Evolutionary conservation across 495 filamentous ascomycete species (phyloP).

Genomic region (Lasiosphaeria hispida): DNA sequence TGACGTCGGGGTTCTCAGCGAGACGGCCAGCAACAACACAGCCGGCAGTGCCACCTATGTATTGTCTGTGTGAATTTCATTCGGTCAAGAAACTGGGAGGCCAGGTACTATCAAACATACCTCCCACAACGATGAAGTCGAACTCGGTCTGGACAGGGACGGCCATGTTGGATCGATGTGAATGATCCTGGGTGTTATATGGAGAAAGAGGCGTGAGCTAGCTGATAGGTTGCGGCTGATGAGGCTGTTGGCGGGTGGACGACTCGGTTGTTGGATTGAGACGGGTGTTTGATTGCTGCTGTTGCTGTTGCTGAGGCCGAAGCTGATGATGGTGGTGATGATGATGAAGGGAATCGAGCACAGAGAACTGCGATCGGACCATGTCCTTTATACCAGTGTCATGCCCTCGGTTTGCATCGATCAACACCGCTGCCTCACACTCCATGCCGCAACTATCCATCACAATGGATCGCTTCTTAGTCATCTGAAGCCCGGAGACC

Average conservation of each 20-base stretch:
- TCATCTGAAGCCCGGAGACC: too few species aligned
- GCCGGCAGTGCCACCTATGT: constrained; percentile 58
- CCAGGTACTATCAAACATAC: constrained; percentile 12
- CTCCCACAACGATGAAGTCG: constrained; percentile 48
- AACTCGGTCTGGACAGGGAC: constrained; percentile 26
- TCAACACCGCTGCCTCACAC: too few species aligned
- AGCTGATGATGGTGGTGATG: neutral
- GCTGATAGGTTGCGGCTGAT: too few species aligned
- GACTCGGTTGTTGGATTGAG: too few species aligned
- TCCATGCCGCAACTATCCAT: neutral
- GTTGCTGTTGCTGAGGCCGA: neutral
- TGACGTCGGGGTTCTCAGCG: constrained; percentile 56
- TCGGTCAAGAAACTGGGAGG: neutral
- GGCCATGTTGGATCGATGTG: constrained; percentile 12
- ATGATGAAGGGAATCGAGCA: neutral
- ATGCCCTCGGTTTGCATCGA: neutral
- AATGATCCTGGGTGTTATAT: too few species aligned
- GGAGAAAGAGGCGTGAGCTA: too few species aligned
- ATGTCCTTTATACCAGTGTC: neutral
- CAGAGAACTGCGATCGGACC: neutral
- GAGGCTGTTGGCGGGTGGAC: too few species aligned
- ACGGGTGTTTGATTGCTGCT: too few species aligned
- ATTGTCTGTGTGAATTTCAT: constrained; percentile 12
- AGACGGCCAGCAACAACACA: constrained; percentile 57
- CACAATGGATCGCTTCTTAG: neutral